A percentile compares a stretch with the other conserved stretches of the same genome.
These are phyloP conservation scores for Iris pallida DNA, from an alignment of 116 monocot genomes.

Conservation along the genomic window DNA sequence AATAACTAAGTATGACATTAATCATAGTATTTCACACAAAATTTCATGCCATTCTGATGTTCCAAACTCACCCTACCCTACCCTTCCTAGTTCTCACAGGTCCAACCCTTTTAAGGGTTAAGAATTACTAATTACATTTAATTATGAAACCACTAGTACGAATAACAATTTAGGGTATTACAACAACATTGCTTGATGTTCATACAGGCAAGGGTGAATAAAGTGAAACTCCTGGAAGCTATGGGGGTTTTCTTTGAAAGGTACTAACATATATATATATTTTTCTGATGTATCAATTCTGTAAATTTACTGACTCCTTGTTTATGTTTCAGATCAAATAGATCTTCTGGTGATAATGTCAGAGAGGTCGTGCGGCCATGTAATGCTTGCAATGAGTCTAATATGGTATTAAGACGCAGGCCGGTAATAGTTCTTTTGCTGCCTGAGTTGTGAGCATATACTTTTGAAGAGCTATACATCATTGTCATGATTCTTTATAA, in stretches of 20 bases:
- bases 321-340: constrained; percentile 44
- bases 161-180: neutral
- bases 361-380: constrained; percentile 59
- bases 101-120: no score
- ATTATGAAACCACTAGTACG: no score
- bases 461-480: no score
- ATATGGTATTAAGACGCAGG: constrained; percentile 73
- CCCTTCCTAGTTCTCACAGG: no score
- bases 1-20: no score
- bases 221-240: constrained; percentile 73
- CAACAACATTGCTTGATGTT: constrained; percentile 8
- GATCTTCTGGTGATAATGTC: constrained; percentile 36
- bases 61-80: no score
- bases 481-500: neutral
- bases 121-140: no score
- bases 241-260: constrained; percentile 88
- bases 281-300: neutral
- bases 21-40: no score
- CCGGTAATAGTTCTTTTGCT: constrained; percentile 36
- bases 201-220: constrained; percentile 70
- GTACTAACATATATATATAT: constrained; percentile 17
- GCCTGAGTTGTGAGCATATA: neutral
- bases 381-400: constrained; percentile 61
- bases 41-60: no score
- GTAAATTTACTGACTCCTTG: neutral